Evolutionary conservation across 2,329 filamentous ascomycete species (phyloP).

Genomic region (Rhynchosporium secalis): DNA sequence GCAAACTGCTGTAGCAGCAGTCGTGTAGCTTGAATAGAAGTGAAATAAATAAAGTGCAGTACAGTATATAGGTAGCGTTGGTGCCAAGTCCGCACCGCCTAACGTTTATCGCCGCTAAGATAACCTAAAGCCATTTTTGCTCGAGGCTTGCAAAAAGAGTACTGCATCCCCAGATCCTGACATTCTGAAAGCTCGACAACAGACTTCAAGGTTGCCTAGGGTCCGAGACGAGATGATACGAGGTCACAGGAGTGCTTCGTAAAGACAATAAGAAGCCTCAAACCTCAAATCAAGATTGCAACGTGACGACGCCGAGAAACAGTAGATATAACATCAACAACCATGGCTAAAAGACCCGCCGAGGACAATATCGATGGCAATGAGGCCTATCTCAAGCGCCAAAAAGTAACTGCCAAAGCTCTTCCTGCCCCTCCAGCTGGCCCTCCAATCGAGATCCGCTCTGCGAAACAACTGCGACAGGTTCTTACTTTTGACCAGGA

Average conservation of each 20-base stretch:
- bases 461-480: constrained; percentile 65
- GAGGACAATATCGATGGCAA: constrained; percentile 36
- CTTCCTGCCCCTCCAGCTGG: constrained; percentile 41
- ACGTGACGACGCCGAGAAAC: not conserved
- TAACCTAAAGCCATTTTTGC: no score
- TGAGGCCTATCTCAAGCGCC: constrained; percentile 40
- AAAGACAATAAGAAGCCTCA: not conserved
- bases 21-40: no score
- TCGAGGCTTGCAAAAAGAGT: no score
- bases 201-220: no score
- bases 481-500: constrained; percentile 73
- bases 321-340: constrained; percentile 16
- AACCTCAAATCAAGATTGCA: no score
- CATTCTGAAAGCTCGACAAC: no score
- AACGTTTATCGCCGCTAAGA: no score
- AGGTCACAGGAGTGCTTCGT: not conserved
- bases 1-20: no score
- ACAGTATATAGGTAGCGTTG: no score
- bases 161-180: no score
- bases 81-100: no score
- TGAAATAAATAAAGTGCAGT: no score
- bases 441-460: constrained; percentile 60
- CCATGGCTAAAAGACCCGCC: constrained; percentile 36
- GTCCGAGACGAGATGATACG: not conserved
- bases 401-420: constrained; percentile 47